These are phyloP conservation scores for Exophiala oligosperma DNA, from an alignment of 2,329 filamentous ascomycete species.

Conservation along the genomic window DNA sequence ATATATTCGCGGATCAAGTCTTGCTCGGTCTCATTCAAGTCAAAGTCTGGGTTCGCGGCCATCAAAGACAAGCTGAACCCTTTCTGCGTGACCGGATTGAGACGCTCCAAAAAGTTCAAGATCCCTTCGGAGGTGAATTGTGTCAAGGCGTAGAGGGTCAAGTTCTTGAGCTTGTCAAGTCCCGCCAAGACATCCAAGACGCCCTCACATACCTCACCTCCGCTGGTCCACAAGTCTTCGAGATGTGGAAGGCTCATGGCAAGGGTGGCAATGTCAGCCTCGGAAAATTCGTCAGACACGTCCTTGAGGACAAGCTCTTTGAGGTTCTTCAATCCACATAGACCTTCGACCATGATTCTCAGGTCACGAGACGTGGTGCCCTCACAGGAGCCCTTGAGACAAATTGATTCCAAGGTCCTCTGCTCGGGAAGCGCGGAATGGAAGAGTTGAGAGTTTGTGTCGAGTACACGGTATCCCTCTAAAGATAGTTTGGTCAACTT, in stretches of 20 bases:
- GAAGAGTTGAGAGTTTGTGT: slow-evolving; percentile 28
- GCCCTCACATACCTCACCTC: slow-evolving; percentile 33
- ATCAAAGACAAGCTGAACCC: slow-evolving; percentile 35
- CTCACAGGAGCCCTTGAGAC: slow-evolving; percentile 35
- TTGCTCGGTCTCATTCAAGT: slow-evolving; percentile 32
- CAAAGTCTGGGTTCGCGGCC: slow-evolving; percentile 27
- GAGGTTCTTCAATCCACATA: slow-evolving; percentile 33
- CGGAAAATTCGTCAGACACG: slow-evolving; percentile 36
- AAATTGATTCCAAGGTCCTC: slow-evolving; percentile 31
- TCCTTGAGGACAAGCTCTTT: slow-evolving; percentile 36
- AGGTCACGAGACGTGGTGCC: slow-evolving; percentile 30
- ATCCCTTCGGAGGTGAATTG: slow-evolving; percentile 36
- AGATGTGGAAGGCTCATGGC: slow-evolving; percentile 33
- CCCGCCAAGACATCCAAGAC: slow-evolving; percentile 33
- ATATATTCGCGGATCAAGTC: slow-evolving; percentile 33
- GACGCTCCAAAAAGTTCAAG: slow-evolving; percentile 33
- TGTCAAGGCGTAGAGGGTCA: slow-evolving; percentile 36
- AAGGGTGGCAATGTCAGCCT: slow-evolving; percentile 33
- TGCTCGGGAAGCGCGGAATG: slow-evolving; percentile 34
- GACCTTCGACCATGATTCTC: slow-evolving; percentile 33
- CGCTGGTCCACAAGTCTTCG: slow-evolving; percentile 37
- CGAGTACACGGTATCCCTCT: slow-evolving; percentile 31
- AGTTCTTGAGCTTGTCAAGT: slow-evolving; percentile 30
- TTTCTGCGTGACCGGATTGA: slow-evolving; percentile 32
- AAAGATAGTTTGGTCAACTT: slow-evolving; percentile 35